Evolutionary conservation across 768 basidiomycete genomes (phyloP).

Genomic region (Tulasnella sp.): DNA sequence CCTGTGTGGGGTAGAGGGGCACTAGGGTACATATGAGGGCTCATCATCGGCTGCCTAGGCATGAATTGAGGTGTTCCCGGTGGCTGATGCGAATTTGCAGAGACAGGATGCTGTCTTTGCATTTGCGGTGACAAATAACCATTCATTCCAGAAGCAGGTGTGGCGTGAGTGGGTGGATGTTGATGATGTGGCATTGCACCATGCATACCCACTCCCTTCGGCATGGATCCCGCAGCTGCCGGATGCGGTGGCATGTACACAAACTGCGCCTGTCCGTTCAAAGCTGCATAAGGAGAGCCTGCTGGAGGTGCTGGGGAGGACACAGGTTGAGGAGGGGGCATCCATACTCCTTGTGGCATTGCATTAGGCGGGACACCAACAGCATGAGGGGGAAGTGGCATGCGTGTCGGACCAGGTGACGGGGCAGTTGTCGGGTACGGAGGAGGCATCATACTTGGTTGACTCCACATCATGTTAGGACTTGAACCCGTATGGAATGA

Average conservation of each 20-base stretch:
- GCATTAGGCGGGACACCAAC: slow-evolving; percentile 1
- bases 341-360: neutral
- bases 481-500: neutral
- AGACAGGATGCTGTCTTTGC: neutral
- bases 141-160: neutral
- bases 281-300: neutral
- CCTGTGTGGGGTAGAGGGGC: neutral
- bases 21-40: slow-evolving; percentile 1
- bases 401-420: neutral
- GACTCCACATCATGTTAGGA: slow-evolving; percentile 8
- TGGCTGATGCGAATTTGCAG: neutral
- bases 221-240: neutral
- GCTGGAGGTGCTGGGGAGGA: neutral
- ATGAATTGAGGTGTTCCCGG: too few species aligned
- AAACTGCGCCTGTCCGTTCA: neutral
- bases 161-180: neutral
- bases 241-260: neutral
- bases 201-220: neutral
- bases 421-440: too few species aligned
- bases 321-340: slow-evolving; percentile 3
- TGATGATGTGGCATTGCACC: neutral
- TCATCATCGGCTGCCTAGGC: too few species aligned
- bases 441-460: too few species aligned
- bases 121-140: neutral
- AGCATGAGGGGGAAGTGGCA: neutral